phyloP scores from a whole-genome alignment of 164 flowering plant species.

The Nelumbo lutea region DNA sequence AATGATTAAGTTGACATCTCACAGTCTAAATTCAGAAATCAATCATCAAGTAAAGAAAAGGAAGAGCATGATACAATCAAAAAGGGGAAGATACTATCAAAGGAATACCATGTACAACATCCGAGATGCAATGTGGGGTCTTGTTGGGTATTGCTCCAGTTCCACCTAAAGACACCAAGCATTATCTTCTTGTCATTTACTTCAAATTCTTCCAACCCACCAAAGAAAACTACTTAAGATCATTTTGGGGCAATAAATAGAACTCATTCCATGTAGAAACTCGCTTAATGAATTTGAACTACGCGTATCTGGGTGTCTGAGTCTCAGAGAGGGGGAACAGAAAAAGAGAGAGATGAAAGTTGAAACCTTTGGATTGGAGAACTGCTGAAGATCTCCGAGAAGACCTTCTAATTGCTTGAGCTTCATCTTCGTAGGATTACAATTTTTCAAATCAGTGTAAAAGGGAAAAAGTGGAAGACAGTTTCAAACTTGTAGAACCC shows the following conservation, averaged over 20 bases:
- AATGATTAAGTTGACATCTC: not conserved
- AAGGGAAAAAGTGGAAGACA: too few species aligned
- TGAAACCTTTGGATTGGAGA: slow-evolving; percentile 69
- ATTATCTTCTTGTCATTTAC: not conserved
- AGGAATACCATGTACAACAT: slow-evolving; percentile 64
- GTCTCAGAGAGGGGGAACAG: not conserved
- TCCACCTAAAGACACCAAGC: slow-evolving; percentile 45
- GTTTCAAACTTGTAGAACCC: too few species aligned
- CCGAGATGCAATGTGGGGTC: slow-evolving; percentile 93
- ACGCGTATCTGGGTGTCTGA: not conserved
- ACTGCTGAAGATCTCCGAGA: slow-evolving; percentile 78
- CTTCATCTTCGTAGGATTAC: slow-evolving; percentile 48
- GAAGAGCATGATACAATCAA: not conserved
- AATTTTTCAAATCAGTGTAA: too few species aligned
- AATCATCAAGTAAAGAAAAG: not conserved
- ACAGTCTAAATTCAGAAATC: not conserved
- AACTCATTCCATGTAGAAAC: not conserved
- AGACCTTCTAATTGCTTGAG: slow-evolving; percentile 81
- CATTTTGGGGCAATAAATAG: not conserved
- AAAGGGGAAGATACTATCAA: not conserved
- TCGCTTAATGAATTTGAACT: not conserved
- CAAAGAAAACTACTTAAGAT: not conserved
- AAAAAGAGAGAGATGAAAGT: slow-evolving; percentile 4
- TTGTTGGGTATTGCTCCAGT: slow-evolving; percentile 93
- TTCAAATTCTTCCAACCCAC: not conserved